A percentile compares a stretch with the other conserved stretches of the same genome.
phyloP scores from a whole-genome alignment of 1,284 basidiomycete genomes.

The Fomitiporia mediterranea region DNA sequence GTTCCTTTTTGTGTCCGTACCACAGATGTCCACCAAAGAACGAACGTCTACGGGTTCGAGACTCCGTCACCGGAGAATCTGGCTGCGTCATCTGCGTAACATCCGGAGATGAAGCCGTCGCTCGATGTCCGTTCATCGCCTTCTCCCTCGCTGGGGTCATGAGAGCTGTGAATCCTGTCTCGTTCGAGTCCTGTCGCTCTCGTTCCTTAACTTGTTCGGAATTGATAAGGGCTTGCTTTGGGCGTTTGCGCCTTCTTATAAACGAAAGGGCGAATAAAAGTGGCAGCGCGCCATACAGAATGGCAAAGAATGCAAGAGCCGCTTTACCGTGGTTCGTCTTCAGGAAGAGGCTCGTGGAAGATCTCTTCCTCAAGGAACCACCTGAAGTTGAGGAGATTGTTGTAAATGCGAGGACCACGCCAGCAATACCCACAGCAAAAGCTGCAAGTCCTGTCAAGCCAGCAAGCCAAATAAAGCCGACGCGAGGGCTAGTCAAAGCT shows the following conservation, averaged over 20 bases:
- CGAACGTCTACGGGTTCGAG: conserved; percentile 11
- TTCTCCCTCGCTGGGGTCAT: conserved; percentile 12
- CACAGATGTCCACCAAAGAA: conserved; percentile 11
- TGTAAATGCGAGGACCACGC: conserved; percentile 58
- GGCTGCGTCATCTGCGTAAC: background rate
- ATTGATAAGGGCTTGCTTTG: background rate
- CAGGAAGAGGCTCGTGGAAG: conserved; percentile 35
- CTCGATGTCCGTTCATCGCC: background rate
- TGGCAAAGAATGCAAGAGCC: conserved; percentile 56
- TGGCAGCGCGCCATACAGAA: conserved; percentile 53
- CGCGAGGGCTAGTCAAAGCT: conserved; percentile 23
- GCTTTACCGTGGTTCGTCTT: conserved; percentile 58
- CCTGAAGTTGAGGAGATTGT: conserved; percentile 37
- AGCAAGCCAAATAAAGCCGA: conserved; percentile 34
- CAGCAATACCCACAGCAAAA: conserved; percentile 58
- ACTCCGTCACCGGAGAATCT: conserved; percentile 5
- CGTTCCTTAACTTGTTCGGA: background rate
- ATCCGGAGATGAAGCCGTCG: conserved; percentile 11
- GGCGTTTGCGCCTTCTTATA: background rate
- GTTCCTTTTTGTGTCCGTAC: conserved; percentile 3
- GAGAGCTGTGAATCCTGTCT: conserved; percentile 18
- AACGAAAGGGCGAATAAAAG: conserved; percentile 32
- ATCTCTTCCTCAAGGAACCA: conserved; percentile 31
- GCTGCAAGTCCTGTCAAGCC: conserved; percentile 41
- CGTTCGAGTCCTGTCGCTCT: conserved; percentile 14